Base-by-base conservation (phyloP, 1,284 basidiomycete species). In the Blastosporella zonata region DNA sequence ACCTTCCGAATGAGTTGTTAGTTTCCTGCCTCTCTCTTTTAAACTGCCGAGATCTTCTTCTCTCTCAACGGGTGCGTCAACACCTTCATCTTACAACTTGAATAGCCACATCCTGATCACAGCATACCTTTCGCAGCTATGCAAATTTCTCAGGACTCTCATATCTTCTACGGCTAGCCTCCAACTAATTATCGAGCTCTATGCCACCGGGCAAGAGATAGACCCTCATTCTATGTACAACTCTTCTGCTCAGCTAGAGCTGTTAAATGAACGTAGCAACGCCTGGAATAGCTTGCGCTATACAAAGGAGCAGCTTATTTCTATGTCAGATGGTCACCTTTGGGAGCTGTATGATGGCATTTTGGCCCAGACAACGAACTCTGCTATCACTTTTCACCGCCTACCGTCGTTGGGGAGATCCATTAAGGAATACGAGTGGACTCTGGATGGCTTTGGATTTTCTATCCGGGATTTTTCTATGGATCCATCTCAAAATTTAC, bases 281-380 rank as follows among this genome's bases (percentile, higher is more conserved):
- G 73, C 74, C 8, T 84, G 82, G 83, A 64, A 66, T 36, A 54
- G 63, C 5, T 55, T 81, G 12, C 55, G 59, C 10, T 79, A 69
- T 70, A 68, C 62, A 9, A 53, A 65, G 15, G 59, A 66, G n/a
- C 55, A 61, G 10, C 62, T 58, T 9, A 52, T 79, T 28, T 64
- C 63, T 7, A 76, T 78, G 70, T 50, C 60, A 6, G 49, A 53
- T 3, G 74, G 73, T 36, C 59, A 62, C 18, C 49, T 75, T 2
- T 78, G 82, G 74, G 83, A 86, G 55, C 70, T 86, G 1, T 81
- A 72, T 49, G 82, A 81, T 2, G 78, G 79, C 13, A 75, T 86
- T 3, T 61, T 84, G 13, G 82, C 71, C 2, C 79, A 81, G 55
- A 64, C 47, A 27, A 60, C 60, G 9, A 7, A 29, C 2, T 52